Evolutionary conservation across 2,329 filamentous ascomycete genomes (phyloP).

Genomic region (Tolypocladium sp.): DNA sequence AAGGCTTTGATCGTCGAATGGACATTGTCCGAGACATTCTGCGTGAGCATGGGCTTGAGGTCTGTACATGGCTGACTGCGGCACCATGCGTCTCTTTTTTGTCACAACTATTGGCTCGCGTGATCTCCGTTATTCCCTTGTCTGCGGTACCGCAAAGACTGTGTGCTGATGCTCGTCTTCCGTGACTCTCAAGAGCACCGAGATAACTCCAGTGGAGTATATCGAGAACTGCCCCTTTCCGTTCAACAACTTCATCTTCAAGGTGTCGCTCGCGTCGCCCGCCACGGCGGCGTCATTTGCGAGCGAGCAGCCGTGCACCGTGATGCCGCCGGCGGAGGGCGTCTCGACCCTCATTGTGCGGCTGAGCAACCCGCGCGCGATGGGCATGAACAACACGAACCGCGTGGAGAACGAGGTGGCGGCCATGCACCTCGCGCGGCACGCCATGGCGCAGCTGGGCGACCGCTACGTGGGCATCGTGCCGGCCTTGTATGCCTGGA

Average conservation of each 20-base stretch:
- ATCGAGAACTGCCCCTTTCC: not conserved
- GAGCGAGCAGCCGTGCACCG: not conserved
- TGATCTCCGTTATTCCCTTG: too few species aligned
- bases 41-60: not conserved
- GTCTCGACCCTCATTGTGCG: slow-evolving; percentile 5
- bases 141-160: not conserved
- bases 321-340: not conserved
- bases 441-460: slow-evolving; percentile 2
- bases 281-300: slow-evolving; percentile 1
- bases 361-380: slow-evolving; percentile 6
- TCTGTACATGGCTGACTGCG: not conserved
- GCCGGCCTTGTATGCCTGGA: slow-evolving; percentile 12
- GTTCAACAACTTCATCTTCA: slow-evolving; percentile 12
- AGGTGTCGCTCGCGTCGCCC: slow-evolving; percentile 3
- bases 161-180: not conserved
- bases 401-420: slow-evolving; percentile 19
- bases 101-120: not conserved
- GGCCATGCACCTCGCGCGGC: slow-evolving; percentile 10
- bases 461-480: not conserved
- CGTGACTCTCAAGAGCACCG: not conserved
- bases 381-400: slow-evolving; percentile 5
- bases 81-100: not conserved
- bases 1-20: not conserved
- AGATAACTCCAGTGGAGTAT: not conserved
- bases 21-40: not conserved